Conservation (phyloP, 1,284 basidiomycete genomes). For the Grifola frondosa region DNA sequence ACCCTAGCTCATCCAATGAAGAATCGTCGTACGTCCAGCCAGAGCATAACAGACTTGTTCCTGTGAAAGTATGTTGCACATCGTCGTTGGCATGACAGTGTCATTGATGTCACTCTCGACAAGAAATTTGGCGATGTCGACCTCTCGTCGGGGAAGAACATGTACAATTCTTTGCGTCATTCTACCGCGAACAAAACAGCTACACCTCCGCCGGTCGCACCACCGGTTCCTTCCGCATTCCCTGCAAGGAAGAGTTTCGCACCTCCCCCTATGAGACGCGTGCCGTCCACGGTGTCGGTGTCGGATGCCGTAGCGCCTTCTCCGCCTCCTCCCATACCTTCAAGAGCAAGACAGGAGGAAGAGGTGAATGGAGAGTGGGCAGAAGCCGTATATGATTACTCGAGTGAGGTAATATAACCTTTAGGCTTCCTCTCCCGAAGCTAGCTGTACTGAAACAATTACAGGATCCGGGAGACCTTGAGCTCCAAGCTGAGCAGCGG, state of each 20-base stretch:
- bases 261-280: conserved; percentile 53
- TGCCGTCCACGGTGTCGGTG: conserved; percentile 27
- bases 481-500: conserved; percentile 51
- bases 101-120: background rate
- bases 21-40: conserved; percentile 7
- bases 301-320: conserved; percentile 24
- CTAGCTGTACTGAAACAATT: background rate
- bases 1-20: conserved; percentile 16
- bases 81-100: background rate
- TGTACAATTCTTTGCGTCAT: conserved; percentile 47
- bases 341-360: conserved; percentile 34
- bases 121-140: conserved; percentile 63
- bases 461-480: conserved; percentile 68
- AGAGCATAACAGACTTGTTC: conserved; percentile 18
- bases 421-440: background rate
- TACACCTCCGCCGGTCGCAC: conserved; percentile 34
- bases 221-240: conserved; percentile 50
- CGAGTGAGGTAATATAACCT: conserved; percentile 50
- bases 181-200: conserved; percentile 43
- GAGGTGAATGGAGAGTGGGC: conserved; percentile 67
- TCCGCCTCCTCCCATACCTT: conserved; percentile 25
- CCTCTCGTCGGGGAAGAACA: conserved; percentile 49
- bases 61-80: conserved; percentile 30
- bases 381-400: conserved; percentile 74
- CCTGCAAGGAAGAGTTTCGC: conserved; percentile 42